Conservation (phyloP, 768 basidiomycete species). For the Russula vinacea region DNA sequence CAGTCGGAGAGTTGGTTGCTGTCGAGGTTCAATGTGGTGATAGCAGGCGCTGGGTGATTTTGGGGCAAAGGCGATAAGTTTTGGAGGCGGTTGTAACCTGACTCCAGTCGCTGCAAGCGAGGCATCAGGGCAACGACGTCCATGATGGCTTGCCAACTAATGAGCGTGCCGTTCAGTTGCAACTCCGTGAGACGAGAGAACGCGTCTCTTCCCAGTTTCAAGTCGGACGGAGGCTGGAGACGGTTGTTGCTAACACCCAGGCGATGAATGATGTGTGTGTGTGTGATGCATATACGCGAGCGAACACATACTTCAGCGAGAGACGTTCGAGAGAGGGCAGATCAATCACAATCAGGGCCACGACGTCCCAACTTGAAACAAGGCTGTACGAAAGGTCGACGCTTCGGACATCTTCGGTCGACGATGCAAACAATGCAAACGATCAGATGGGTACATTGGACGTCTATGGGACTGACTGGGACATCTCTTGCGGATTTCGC, state of each 20-base stretch:
- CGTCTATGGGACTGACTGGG: conserved; percentile 53
- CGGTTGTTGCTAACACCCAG: conserved; percentile 48
- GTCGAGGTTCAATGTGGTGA: conserved; percentile 66
- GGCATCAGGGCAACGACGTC: conserved; percentile 52
- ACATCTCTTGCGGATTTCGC: conserved; percentile 55
- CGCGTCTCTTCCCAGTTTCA: conserved; percentile 38
- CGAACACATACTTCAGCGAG: conserved; percentile 66
- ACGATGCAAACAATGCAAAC: not conserved
- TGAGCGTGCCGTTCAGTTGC: conserved; percentile 69
- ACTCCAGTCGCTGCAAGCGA: conserved; percentile 52
- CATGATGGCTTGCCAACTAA: conserved; percentile 67
- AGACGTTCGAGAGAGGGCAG: conserved; percentile 63
- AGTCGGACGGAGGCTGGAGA: conserved; percentile 43
- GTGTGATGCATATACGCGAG: conserved; percentile 22
- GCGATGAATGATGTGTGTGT: conserved; percentile 22
- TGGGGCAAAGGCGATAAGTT: conserved; percentile 32
- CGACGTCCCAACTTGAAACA: conserved; percentile 63
- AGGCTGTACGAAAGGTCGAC: conserved; percentile 80
- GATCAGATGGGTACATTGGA: conserved; percentile 25
- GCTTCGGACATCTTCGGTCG: conserved; percentile 38
- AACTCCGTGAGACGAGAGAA: conserved; percentile 60
- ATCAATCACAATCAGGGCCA: conserved; percentile 60
- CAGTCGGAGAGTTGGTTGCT: conserved; percentile 61
- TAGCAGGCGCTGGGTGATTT: conserved; percentile 18
- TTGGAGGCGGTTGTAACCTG: conserved; percentile 65